A percentile compares a stretch with the other conserved stretches of the same genome.
Conservation (phyloP, 2,329 filamentous ascomycete genomes). For the Thielaviopsis cerberus region DNA sequence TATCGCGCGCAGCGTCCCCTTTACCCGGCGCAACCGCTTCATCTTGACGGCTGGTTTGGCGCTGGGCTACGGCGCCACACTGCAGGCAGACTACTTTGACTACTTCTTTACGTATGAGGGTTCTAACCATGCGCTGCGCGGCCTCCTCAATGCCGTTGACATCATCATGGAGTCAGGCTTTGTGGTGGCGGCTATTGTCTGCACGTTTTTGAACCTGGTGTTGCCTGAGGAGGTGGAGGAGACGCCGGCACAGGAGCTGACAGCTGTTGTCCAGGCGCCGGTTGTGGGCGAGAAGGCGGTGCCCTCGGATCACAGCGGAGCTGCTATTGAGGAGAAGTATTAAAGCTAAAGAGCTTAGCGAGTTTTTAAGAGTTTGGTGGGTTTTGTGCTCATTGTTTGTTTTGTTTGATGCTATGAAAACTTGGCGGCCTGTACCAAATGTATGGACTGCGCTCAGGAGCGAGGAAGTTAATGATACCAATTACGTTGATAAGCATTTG, state of each 20-base stretch:
- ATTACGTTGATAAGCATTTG: not conserved
- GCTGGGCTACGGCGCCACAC: slow-evolving; percentile 52
- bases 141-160: slow-evolving; percentile 57
- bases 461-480: not conserved
- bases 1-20: slow-evolving; percentile 47
- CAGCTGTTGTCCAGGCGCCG: not conserved
- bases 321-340: not conserved
- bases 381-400: too few relatives aligned
- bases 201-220: slow-evolving; percentile 53
- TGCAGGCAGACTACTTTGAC: slow-evolving; percentile 48
- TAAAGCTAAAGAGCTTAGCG: too few relatives aligned
- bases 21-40: slow-evolving; percentile 66
- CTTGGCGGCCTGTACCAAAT: not conserved
- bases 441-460: not conserved
- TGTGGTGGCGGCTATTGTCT: slow-evolving; percentile 54
- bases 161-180: slow-evolving; percentile 60
- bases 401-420: not conserved
- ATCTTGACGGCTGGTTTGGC: slow-evolving; percentile 59
- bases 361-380: too few relatives aligned
- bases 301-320: not conserved
- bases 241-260: slow-evolving; percentile 6
- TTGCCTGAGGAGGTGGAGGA: slow-evolving; percentile 63
- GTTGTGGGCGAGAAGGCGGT: not conserved
- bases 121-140: slow-evolving; percentile 45
- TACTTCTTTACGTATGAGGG: slow-evolving; percentile 57